Base-by-base conservation (phyloP, 2,329 filamentous ascomycete species). In the Lasiodiplodia theobromae region DNA sequence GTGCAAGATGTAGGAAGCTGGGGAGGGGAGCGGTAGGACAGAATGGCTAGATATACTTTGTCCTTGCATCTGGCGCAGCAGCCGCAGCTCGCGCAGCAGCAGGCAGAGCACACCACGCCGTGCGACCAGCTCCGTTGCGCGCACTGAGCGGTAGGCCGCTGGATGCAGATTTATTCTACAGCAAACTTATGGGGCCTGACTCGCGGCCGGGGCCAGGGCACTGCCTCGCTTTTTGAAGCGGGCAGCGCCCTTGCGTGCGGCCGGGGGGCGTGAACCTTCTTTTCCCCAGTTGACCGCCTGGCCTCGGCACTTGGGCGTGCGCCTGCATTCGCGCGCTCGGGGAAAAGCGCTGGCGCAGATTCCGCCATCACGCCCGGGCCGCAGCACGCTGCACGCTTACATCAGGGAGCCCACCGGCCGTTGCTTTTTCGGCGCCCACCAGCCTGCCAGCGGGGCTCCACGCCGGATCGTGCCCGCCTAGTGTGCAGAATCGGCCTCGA, bases 21-120 rank as follows among this genome's bases (percentile, higher is more conserved):
- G 54, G 65, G 40, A 58, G 65, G 56, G 54, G 65, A 58, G 53
- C 65, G 52, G 54, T 60, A 66, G 65, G 65, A 67, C 65, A 58
- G 58, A 58, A 37, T 37, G 34, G 52, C 54, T 67, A 67, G 65
- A 67, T 67, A 67, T 67, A 67, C 65, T 67, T 67, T 58, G 65
- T 60, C 53, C 65, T 58, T 67, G 65, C 65, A 67, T 67, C 65
- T 67, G 64, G 49, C 52, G 54, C 52, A 40, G 54, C 52, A 40
- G 47, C 47, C 65, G 65, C 65, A 34, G 56, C 52, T 66, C 52
- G 25, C 47, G 64, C 64, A 37, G 52, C 64, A 49, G 62, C 47
- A 40, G 63, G 63, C 63, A 56, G 40, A 67, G 65, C 53, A 60
- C 53, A 60, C 51, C 53, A 60, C 65, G 65, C 65, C 31, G 65